Base-by-base conservation (phyloP, 805 yeast genomes). In the Saccharomycopsis selenospora region DNA sequence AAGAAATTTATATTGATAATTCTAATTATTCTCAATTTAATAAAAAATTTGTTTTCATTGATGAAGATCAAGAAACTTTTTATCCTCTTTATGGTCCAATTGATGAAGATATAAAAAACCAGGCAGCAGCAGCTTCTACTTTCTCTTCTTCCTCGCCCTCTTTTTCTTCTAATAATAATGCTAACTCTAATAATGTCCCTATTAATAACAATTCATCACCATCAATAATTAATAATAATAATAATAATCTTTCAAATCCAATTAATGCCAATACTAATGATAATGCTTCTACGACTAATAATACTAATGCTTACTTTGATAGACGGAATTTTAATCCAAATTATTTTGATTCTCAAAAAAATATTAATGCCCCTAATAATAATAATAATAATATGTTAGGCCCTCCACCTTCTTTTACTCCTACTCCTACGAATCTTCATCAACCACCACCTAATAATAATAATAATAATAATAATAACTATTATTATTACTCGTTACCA, bases 41-140 rank as follows among this genome's bases (percentile, higher is more conserved):
- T 41, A 51, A 40, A 20, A 43, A 43, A 14, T 30, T 51, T 11
- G 45, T 45, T 6, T 51, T 51, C 25, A 51, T 51, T 13, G 28
- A 36, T 18, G 54, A 51, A 28, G 52, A 48, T 25, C 51, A 45
- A 20, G 52, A 51, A 40, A 42, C 51, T 27, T 51, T 45, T 14
- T 49, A 48, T 11, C 46, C 49, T n/a, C 24, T 48, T 7, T 51
- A 45, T 29, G 54, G 54, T 7, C 49, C 49, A 10, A 23, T 8
- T 11, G 42, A 45, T 23, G 20, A 38, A 3, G 40, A n/a, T 33
- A 17, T 6, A 10, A 14, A 33, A n/a, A n/a, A n/a, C n/a, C 13
- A 36, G 18, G 13, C 40, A 36, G 18, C n/a, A n/a, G 7, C 20
- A 11, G 10, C 10, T 14, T 7, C 40, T n/a, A 36, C 8, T 36